A percentile compares a stretch with the other conserved stretches of the same genome.
These are phyloP conservation scores for Panus rudis DNA, from an alignment of 768 basidiomycete genomes.

Conservation along the genomic window DNA sequence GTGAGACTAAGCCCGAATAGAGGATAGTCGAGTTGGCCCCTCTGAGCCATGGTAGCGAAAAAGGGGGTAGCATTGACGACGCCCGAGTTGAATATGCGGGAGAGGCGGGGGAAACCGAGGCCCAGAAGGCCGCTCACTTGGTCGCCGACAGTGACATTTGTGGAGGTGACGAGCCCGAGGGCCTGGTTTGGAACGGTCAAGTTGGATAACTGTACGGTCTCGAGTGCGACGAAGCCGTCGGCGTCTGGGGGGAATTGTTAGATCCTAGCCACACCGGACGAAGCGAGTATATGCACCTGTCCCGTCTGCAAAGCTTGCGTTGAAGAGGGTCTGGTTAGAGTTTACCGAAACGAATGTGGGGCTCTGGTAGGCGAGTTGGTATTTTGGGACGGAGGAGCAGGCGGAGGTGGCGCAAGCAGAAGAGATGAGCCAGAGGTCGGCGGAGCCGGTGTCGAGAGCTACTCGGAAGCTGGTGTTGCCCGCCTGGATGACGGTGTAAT, in stretches of 20 bases:
- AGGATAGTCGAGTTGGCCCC: conserved; percentile 64
- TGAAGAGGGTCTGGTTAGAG: conserved; percentile 53
- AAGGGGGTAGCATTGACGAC: conserved; percentile 53
- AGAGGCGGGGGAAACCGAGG: conserved; percentile 69
- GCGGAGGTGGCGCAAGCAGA: conserved; percentile 49
- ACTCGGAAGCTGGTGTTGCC: conserved; percentile 64
- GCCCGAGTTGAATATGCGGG: conserved; percentile 37
- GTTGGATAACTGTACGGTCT: conserved; percentile 54
- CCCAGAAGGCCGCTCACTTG: conserved; percentile 68
- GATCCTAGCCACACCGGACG: neutral
- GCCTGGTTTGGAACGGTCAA: conserved; percentile 54
- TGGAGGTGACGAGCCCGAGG: conserved; percentile 58
- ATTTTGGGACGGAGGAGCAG: conserved; percentile 57
- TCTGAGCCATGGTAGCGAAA: conserved; percentile 52
- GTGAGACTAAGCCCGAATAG: conserved; percentile 68
- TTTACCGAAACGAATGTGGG: conserved; percentile 58
- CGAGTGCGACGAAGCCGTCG: conserved; percentile 64
- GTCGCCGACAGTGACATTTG: conserved; percentile 57
- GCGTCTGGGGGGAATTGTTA: conserved; percentile 35
- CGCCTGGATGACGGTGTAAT: conserved; percentile 52
- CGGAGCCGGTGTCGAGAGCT: conserved; percentile 68
- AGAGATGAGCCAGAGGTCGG: conserved; percentile 66
- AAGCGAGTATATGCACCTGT: conserved; percentile 43
- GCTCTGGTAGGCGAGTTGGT: conserved; percentile 62
- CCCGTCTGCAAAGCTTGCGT: conserved; percentile 56